phyloP scores from a whole-genome alignment of 148 eudicot species.

The Cornus florida region DNA sequence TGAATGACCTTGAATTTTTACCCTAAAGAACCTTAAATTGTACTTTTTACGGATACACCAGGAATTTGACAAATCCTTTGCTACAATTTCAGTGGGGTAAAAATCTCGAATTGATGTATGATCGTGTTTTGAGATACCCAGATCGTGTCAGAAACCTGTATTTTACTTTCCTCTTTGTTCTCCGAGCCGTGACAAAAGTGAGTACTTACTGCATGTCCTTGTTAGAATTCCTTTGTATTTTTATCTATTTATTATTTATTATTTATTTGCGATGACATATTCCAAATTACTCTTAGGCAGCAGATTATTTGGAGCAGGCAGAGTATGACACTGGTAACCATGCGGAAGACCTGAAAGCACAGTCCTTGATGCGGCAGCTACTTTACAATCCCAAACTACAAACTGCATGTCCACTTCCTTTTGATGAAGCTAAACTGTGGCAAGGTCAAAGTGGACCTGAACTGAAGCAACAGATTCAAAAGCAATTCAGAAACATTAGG shows the following conservation, averaged over 20 bases:
- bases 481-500: conserved; percentile 87
- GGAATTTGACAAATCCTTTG: conserved; percentile 16
- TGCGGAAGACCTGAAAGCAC: conserved; percentile 81
- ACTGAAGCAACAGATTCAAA: conserved; percentile 79
- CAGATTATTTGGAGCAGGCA: conserved; percentile 89
- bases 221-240: background rate
- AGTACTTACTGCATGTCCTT: conserved; percentile 16
- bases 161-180: conserved; percentile 91
- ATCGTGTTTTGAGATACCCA: conserved; percentile 78
- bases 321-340: conserved; percentile 91
- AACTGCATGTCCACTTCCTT: conserved; percentile 94
- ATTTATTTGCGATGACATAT: background rate
- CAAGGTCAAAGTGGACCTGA: conserved; percentile 94
- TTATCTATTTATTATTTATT: background rate
- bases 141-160: conserved; percentile 92
- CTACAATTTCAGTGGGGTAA: conserved; percentile 79
- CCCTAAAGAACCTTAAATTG: background rate
- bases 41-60: background rate
- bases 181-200: conserved; percentile 94
- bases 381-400: conserved; percentile 71
- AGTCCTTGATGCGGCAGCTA: conserved; percentile 74
- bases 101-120: conserved; percentile 70
- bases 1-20: background rate
- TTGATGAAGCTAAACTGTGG: conserved; percentile 95
- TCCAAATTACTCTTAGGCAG: conserved; percentile 44